phyloP scores from a whole-genome alignment of 805 yeast species.

The Metschnikowia drakensbergensis region DNA sequence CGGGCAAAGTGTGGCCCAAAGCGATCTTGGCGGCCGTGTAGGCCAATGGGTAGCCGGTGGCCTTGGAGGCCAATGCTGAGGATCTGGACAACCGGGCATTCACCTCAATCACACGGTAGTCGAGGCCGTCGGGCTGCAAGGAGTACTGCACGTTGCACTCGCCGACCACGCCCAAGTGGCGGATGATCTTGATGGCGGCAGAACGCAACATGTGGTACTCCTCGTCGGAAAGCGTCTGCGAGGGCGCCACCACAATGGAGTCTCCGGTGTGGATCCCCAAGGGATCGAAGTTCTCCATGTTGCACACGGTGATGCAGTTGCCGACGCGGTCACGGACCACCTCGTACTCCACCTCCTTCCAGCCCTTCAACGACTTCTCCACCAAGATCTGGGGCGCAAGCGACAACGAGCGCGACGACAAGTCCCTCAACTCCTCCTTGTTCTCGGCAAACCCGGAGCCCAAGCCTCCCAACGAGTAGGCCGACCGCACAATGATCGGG shows the following conservation, averaged over 20 bases:
- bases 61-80: constrained; percentile 96
- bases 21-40: constrained; percentile 98
- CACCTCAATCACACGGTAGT: constrained; percentile 94
- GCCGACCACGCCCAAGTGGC: constrained; percentile 98
- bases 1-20: constrained; percentile 89
- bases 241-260: constrained; percentile 97
- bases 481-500: constrained; percentile 96
- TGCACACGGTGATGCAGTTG: constrained; percentile 97
- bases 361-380: constrained; percentile 95
- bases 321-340: constrained; percentile 95
- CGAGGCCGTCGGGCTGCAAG: constrained; percentile 91
- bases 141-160: constrained; percentile 98
- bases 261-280: constrained; percentile 98
- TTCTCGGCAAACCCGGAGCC: constrained; percentile 96
- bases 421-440: constrained; percentile 75
- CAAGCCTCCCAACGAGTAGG: constrained; percentile 94
- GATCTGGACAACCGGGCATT: constrained; percentile 96
- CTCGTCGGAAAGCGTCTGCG: constrained; percentile 94
- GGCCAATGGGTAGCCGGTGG: constrained; percentile 98
- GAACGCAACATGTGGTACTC: constrained; percentile 97
- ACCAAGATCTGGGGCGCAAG: constrained; percentile 93
- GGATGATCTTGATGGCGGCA: constrained; percentile 94
- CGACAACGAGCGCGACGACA: constrained; percentile 85
- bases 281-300: constrained; percentile 99
- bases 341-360: constrained; percentile 99